Conservation (phyloP, 176 grass and related monocot genomes). For the Oryza coarctata region DNA sequence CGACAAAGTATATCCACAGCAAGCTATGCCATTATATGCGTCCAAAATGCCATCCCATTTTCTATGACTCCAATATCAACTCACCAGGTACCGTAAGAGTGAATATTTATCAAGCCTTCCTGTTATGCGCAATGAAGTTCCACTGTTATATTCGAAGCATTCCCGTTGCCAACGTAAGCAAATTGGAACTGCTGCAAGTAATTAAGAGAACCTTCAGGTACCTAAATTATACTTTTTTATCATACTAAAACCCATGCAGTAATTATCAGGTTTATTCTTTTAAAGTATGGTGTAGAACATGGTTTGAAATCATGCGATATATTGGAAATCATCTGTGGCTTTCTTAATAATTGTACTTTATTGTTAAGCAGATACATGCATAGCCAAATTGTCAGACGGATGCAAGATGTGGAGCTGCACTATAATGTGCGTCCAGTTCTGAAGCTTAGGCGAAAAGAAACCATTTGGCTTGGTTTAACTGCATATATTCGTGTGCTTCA, state of each 20-base stretch:
- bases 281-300: background rate
- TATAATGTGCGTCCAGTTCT: conserved; percentile 45
- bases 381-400: conserved; percentile 49
- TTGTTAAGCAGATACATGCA: conserved; percentile 72
- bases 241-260: background rate
- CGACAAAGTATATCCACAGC: conserved; percentile 38
- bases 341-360: background rate
- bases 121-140: conserved; percentile 95
- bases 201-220: conserved; percentile 78
- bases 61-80: conserved; percentile 87
- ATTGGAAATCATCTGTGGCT: background rate
- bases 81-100: conserved; percentile 60
- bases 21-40: conserved; percentile 70
- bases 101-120: conserved; percentile 82
- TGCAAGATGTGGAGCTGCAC: conserved; percentile 40
- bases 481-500: conserved; percentile 65
- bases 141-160: conserved; percentile 66
- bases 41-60: conserved; percentile 79
- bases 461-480: conserved; percentile 68
- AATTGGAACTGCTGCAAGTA: conserved; percentile 50
- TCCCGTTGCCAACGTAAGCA: conserved; percentile 23
- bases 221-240: background rate
- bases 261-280: background rate
- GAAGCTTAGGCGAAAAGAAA: conserved; percentile 54
- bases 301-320: background rate